Percentiles rank a stretch among this genome's conserved stretches.
phyloP scores from a whole-genome alignment of 2,329 filamentous ascomycete species.

The Leptographium radiaticola region DNA sequence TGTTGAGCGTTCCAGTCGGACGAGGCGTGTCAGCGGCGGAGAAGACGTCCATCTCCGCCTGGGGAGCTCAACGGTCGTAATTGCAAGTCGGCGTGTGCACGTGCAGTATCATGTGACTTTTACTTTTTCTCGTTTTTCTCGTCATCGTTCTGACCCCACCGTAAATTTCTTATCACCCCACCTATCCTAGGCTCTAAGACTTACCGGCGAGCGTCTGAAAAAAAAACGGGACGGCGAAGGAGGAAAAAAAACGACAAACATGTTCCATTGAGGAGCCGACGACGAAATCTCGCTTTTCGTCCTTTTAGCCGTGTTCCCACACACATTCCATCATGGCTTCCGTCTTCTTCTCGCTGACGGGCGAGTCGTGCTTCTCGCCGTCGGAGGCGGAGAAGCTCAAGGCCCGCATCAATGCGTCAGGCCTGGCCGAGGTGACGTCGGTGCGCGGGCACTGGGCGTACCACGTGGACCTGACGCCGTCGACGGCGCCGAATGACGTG shows the following conservation, averaged over 20 bases:
- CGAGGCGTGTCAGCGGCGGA: neutral
- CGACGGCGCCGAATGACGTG: slow-evolving; percentile 26
- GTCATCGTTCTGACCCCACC: slow-evolving; percentile 3
- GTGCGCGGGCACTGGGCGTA: slow-evolving; percentile 48
- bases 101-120: too few relatives aligned
- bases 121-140: too few relatives aligned
- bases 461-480: slow-evolving; percentile 48
- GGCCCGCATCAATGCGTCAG: slow-evolving; percentile 25
- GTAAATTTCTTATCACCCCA: slow-evolving; percentile 9
- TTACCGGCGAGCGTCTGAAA: too few relatives aligned
- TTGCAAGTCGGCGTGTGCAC: too few relatives aligned
- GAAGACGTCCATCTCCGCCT: neutral
- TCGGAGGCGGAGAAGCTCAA: slow-evolving; percentile 31
- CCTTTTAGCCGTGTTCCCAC: neutral
- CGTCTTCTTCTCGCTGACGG: slow-evolving; percentile 12
- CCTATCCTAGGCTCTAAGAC: slow-evolving; percentile 2
- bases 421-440: slow-evolving; percentile 29
- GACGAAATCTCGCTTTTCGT: neutral
- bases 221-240: neutral
- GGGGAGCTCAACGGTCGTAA: neutral
- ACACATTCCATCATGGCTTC: slow-evolving; percentile 6
- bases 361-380: slow-evolving; percentile 31
- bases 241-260: neutral
- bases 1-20: neutral
- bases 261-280: neutral